Base-by-base conservation (phyloP, 78 protist genomes). In the Dictyostelium discoideum region DNA sequence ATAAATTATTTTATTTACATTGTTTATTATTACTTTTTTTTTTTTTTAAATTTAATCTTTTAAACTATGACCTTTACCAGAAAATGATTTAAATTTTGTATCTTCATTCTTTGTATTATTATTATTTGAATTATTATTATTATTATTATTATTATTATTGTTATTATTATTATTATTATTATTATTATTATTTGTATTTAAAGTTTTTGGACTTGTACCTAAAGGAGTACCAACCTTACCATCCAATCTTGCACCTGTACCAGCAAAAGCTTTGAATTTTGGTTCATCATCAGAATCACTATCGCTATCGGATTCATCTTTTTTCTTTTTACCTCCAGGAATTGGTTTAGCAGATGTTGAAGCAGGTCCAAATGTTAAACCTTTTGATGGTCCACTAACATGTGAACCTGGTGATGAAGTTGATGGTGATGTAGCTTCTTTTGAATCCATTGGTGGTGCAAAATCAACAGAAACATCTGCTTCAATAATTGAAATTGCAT, bases 401-500 rank as follows among this genome's bases (percentile, higher is more conserved):
- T 69, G 32, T 24, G 39, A 11, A 69, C 77, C 77, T 26, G 93
- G 14, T 57, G 85, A n/a, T 24, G 77, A 26, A 2, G 24, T 42
- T 24, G 93, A 2, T 37, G 85, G 26, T 16, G 85, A 26, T 2
- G 42, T 42, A 24, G 85, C 69, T 46, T 46, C 93, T 74, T 92
- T 92, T 14, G 57, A 54, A 76, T 97, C 98, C 60, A 77, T 42
- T 14, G 99, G 98, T 24, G 98, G 95, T 4, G 96, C 98, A 92
- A 98, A 98, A 84, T 98, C 99, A 42, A 97, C 97, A 8, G 93
- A 69, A n/a, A 98, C 44, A 80, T 98, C 99, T 42, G 98, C 92
- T 77, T 98, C 98, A n/a, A 97, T 81, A 88, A 98, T 96, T 67
- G 97, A 86, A 60, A 98, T 95, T 63, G 98, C 99, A 78, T 92